Evolutionary conservation across 2,329 filamentous ascomycete species (phyloP).

Genomic region (Aciculosporium take): DNA sequence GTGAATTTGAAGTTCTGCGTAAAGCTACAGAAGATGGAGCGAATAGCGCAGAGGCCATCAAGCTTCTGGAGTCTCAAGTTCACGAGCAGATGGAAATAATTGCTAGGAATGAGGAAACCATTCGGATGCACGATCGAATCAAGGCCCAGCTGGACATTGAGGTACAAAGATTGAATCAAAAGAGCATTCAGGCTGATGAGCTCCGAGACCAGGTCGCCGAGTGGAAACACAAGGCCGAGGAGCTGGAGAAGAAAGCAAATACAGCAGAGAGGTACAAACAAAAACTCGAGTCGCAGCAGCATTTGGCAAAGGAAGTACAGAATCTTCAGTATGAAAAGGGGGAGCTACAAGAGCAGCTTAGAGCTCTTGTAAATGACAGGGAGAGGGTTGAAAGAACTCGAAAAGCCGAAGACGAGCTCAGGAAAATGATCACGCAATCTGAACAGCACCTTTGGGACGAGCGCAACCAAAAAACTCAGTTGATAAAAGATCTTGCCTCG

Average conservation of each 20-base stretch:
- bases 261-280: conserved; percentile 47
- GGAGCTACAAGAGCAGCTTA: conserved; percentile 34
- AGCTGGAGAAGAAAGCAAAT: conserved; percentile 48
- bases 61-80: conserved; percentile 40
- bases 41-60: conserved; percentile 36
- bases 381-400: conserved; percentile 19
- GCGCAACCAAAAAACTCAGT: conserved; percentile 29
- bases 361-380: conserved; percentile 20
- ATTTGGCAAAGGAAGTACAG: conserved; percentile 40
- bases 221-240: conserved; percentile 42
- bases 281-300: conserved; percentile 44
- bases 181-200: conserved; percentile 33
- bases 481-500: conserved; percentile 30
- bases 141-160: conserved; percentile 44
- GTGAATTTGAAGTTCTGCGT: conserved; percentile 35
- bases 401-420: conserved; percentile 25
- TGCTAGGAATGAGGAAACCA: conserved; percentile 45
- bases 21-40: conserved; percentile 37
- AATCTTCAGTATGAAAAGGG: conserved; percentile 40
- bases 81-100: conserved; percentile 60
- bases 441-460: conserved; percentile 29
- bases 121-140: conserved; percentile 19
- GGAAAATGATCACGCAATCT: conserved; percentile 27
- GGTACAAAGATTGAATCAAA: conserved; percentile 30
- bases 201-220: conserved; percentile 46